These are phyloP conservation scores for Staphylotrichum tortipilum DNA, from an alignment of 495 filamentous ascomycete genomes.

Conservation along the genomic window DNA sequence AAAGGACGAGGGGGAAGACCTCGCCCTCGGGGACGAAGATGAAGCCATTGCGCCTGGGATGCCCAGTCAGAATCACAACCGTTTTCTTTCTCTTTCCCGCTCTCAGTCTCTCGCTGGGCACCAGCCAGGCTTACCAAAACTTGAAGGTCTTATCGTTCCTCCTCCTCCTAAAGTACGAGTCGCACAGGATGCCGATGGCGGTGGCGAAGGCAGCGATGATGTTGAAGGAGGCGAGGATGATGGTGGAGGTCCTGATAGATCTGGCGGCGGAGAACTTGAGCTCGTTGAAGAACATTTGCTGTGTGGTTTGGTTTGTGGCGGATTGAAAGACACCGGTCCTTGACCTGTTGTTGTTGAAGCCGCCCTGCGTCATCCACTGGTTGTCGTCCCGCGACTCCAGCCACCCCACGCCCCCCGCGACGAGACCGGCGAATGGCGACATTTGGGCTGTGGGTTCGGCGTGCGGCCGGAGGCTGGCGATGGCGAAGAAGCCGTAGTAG, in stretches of 20 bases:
- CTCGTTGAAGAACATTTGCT: slow-evolving; percentile 32
- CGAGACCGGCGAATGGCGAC: slow-evolving; percentile 28
- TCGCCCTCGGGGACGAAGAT: slow-evolving; percentile 33
- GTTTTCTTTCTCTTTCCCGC: slow-evolving; percentile 15
- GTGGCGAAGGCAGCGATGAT: slow-evolving; percentile 39
- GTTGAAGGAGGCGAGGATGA: slow-evolving; percentile 42
- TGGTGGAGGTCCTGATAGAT: slow-evolving; percentile 41
- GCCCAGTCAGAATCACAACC: too few relatives aligned
- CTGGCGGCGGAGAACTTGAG: slow-evolving; percentile 36
- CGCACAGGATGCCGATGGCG: slow-evolving; percentile 36
- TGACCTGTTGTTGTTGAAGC: slow-evolving; percentile 12
- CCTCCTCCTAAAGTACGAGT: slow-evolving; percentile 32
- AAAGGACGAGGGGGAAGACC: slow-evolving; percentile 38
- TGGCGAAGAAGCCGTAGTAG: slow-evolving; percentile 38
- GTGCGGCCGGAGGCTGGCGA: slow-evolving; percentile 29
- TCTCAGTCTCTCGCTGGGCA: not conserved
- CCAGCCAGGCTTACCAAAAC: slow-evolving; percentile 16
- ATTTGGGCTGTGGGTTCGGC: slow-evolving; percentile 23
- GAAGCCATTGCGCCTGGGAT: slow-evolving; percentile 27
- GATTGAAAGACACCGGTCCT: slow-evolving; percentile 28
- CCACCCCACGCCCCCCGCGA: slow-evolving; percentile 29
- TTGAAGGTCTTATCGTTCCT: slow-evolving; percentile 25
- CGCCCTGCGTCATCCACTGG: slow-evolving; percentile 13
- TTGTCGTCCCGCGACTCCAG: slow-evolving; percentile 34
- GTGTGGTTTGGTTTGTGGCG: slow-evolving; percentile 24